These are phyloP conservation scores for Barnettozyma californica DNA, from an alignment of 805 yeast species.

Conservation along the genomic window DNA sequence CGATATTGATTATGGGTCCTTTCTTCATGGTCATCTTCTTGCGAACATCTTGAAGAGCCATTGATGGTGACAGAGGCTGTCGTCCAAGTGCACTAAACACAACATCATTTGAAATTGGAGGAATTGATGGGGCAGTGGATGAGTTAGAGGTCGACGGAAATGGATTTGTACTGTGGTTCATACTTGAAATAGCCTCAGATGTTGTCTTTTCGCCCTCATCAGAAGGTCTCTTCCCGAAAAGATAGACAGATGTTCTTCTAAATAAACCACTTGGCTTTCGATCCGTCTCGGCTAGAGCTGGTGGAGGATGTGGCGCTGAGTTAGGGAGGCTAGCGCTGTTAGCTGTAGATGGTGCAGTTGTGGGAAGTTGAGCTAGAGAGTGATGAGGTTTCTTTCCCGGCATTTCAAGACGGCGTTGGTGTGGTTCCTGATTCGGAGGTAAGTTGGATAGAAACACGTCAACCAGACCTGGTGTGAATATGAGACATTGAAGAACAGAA, in stretches of 20 bases:
- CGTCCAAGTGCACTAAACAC: constrained; percentile 13
- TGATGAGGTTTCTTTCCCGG: constrained; percentile 37
- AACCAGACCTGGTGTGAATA: constrained; percentile 52
- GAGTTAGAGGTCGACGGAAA: constrained; percentile 2
- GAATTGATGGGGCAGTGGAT: constrained; percentile 1
- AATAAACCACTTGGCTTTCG: background rate
- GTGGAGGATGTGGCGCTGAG: background rate
- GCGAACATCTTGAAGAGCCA: constrained; percentile 55
- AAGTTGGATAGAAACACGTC: constrained; percentile 26
- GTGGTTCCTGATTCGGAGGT: constrained; percentile 25
- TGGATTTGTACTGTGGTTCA: constrained; percentile 13
- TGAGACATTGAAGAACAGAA: constrained; percentile 82
- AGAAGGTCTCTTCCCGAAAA: background rate
- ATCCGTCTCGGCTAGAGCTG: background rate
- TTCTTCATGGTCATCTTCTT: constrained; percentile 70
- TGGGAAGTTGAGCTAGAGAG: constrained; percentile 19
- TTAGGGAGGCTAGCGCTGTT: constrained; percentile 1
- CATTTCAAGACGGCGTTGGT: constrained; percentile 36
- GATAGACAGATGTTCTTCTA: background rate
- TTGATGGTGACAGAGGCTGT: constrained; percentile 11
- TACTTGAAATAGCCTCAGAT: background rate
- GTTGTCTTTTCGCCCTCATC: background rate
- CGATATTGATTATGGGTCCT: constrained; percentile 84
- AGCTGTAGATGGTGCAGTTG: background rate
- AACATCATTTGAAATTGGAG: constrained; percentile 11